Conservation (phyloP, 148 eudicot genomes). For the Chenopodium berlandieri region DNA sequence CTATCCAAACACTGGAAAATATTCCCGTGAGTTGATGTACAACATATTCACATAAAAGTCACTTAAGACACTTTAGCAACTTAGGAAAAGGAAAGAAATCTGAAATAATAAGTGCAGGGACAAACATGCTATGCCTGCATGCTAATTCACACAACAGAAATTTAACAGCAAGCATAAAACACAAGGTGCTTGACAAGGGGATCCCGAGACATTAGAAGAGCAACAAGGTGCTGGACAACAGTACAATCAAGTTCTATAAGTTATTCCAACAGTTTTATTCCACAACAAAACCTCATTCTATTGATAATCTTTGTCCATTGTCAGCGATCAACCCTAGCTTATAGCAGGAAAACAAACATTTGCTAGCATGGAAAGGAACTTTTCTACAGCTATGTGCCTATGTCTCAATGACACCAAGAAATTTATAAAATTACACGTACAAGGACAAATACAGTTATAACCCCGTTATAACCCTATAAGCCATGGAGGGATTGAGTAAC, state of each 20-base stretch:
- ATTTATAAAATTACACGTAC: too few relatives aligned
- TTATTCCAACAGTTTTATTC: neutral
- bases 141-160: too few relatives aligned
- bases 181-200: neutral
- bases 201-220: neutral
- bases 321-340: neutral
- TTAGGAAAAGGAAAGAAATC: neutral
- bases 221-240: neutral
- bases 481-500: neutral
- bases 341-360: neutral
- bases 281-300: neutral
- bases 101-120: neutral
- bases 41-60: neutral
- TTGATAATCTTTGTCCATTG: neutral
- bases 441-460: neutral
- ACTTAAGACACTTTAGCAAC: neutral
- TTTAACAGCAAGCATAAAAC: neutral
- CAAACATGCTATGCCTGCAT: neutral
- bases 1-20: constrained; percentile 84
- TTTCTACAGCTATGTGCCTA: neutral
- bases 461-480: neutral
- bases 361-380: neutral
- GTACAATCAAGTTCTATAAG: neutral
- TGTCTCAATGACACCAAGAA: neutral
- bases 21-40: constrained; percentile 3